Conservation (phyloP, 208 protist genomes). For the Spongospora subterranea region DNA sequence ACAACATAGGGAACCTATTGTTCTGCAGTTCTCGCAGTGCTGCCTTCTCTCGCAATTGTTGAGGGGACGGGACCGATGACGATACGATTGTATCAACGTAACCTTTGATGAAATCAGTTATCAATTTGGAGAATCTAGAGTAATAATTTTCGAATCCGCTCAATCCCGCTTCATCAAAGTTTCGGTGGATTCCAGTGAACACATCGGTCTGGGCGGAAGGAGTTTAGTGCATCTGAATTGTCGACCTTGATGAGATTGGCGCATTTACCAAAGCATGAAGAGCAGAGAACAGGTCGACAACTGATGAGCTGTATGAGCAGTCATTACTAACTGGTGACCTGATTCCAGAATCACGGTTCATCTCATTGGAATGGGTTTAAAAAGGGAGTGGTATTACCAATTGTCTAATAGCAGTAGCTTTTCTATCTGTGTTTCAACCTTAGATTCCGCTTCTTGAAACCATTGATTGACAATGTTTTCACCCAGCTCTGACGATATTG, state of each 20-base stretch:
- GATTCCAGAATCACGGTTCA: no score
- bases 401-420: background rate
- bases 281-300: constrained; percentile 45
- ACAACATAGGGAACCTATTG: background rate
- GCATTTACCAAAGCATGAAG: background rate
- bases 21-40: background rate
- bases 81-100: background rate
- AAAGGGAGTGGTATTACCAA: background rate
- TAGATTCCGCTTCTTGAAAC: background rate
- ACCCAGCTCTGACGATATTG: no score
- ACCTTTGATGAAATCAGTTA: background rate
- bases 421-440: background rate
- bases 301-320: background rate
- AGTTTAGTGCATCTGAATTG: background rate
- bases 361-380: background rate
- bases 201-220: background rate
- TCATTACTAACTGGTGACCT: background rate
- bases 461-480: no score
- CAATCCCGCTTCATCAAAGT: background rate
- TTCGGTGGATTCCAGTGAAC: background rate
- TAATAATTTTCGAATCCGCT: background rate
- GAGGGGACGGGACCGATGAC: background rate
- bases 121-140: background rate
- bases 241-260: background rate
- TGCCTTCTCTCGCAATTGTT: background rate